Evolutionary conservation across 495 filamentous ascomycete species (phyloP).

Genomic region (Niebla homalea): DNA sequence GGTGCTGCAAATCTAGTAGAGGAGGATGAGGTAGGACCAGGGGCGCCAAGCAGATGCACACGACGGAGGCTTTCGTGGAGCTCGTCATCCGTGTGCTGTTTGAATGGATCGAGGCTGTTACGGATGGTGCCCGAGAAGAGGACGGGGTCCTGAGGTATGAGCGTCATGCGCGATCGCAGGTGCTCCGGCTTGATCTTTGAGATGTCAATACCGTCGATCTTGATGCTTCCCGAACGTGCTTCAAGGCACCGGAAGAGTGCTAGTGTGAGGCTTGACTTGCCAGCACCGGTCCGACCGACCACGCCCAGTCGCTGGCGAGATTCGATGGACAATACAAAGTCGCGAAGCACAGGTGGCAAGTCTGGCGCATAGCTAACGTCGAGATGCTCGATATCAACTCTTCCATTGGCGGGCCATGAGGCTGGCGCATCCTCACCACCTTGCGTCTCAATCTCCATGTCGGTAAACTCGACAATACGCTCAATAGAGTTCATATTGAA

Average conservation of each 20-base stretch:
- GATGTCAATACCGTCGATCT: constrained; percentile 20
- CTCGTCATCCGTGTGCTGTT: constrained; percentile 6
- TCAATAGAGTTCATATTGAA: no score
- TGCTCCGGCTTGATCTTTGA: constrained; percentile 8
- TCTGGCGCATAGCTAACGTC: no score
- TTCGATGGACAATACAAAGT: no score
- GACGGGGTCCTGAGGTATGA: constrained; percentile 28
- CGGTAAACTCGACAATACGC: no score
- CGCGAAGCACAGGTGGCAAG: no score
- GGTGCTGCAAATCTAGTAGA: no score
- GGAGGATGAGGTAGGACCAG: background rate
- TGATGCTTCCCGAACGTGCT: constrained; percentile 14
- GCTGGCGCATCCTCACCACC: no score
- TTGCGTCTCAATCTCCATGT: no score
- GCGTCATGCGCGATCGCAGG: constrained; percentile 20
- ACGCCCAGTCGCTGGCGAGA: no score
- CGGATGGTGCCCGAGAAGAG: constrained; percentile 22
- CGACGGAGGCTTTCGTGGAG: constrained; percentile 16
- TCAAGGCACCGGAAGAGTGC: constrained; percentile 24
- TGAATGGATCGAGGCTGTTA: constrained; percentile 22
- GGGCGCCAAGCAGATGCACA: constrained; percentile 5
- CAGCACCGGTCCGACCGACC: constrained; percentile 26
- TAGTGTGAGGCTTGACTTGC: constrained; percentile 21
- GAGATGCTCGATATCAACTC: no score
- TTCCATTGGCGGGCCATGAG: no score